Evolutionary conservation across 495 filamentous ascomycete species (phyloP).

Genomic region (Hypomontagnella monticulosa): DNA sequence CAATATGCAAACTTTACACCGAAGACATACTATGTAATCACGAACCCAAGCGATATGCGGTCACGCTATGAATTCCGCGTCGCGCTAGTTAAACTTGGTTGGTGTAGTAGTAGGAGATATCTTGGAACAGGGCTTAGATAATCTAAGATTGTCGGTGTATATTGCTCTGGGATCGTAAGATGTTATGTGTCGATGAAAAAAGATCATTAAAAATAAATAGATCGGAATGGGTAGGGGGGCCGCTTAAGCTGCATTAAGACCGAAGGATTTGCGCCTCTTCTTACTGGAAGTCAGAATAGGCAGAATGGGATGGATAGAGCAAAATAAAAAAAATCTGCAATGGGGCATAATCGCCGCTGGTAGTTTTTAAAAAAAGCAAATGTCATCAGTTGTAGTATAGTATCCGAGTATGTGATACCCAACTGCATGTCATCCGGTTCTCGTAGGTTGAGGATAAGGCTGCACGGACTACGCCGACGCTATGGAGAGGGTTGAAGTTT

Average conservation of each 20-base stretch:
- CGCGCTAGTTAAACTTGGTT: conserved; percentile 2
- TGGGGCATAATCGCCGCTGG: not conserved
- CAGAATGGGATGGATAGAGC: conserved; percentile 5
- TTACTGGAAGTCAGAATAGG: no score
- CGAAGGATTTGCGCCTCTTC: conserved; percentile 23
- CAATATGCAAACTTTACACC: not conserved
- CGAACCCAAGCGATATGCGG: conserved; percentile 14
- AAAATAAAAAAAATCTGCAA: conserved; percentile 12
- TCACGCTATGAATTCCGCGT: conserved; percentile 27
- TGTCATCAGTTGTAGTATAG: conserved; percentile 10
- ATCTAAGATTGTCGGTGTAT: conserved; percentile 16
- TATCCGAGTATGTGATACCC: conserved; percentile 21
- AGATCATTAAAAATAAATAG: not conserved
- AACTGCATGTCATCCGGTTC: conserved; percentile 28
- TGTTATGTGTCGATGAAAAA: not conserved
- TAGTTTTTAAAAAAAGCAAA: conserved; percentile 16
- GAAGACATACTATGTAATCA: not conserved
- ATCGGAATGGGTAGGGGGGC: not conserved
- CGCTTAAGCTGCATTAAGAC: conserved; percentile 1
- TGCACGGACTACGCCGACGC: conserved; percentile 29
- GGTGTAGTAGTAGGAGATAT: not conserved
- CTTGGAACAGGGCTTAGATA: not conserved
- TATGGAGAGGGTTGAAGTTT: conserved; percentile 2
- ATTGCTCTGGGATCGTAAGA: conserved; percentile 9
- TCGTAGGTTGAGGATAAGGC: conserved; percentile 20